These are phyloP conservation scores for Tolypocladium amazonense DNA, from an alignment of 2,329 filamentous ascomycete species.

Conservation along the genomic window DNA sequence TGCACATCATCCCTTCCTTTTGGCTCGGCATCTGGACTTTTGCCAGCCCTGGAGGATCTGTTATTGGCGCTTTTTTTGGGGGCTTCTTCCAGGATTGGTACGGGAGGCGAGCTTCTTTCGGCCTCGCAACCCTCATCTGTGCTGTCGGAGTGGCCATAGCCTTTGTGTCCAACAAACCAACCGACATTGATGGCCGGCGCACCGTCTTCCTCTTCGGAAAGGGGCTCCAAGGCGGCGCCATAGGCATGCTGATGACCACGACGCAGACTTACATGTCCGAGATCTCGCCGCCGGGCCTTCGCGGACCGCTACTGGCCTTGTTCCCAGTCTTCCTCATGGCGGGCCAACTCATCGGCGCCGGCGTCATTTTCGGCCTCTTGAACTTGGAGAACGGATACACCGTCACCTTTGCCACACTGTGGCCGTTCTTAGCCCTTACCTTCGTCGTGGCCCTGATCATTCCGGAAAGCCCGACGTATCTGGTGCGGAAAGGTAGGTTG, in stretches of 20 bases:
- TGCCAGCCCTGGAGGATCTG: constrained; percentile 24
- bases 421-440: constrained; percentile 30
- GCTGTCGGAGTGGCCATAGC: constrained; percentile 23
- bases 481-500: constrained; percentile 29
- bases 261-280: constrained; percentile 39
- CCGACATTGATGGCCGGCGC: constrained; percentile 15
- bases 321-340: constrained; percentile 38
- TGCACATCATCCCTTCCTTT: constrained; percentile 26
- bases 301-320: constrained; percentile 35
- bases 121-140: constrained; percentile 23
- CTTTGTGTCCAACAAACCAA: constrained; percentile 11
- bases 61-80: constrained; percentile 24
- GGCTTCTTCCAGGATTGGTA: constrained; percentile 28
- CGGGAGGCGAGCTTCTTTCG: constrained; percentile 25
- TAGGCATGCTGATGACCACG: constrained; percentile 32
- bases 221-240: constrained; percentile 31
- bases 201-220: constrained; percentile 33
- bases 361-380: constrained; percentile 25
- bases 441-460: constrained; percentile 31
- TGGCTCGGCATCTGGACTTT: constrained; percentile 35
- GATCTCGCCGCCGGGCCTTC: constrained; percentile 31
- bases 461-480: constrained; percentile 39
- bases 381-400: constrained; percentile 22
- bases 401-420: constrained; percentile 31
- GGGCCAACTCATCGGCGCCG: constrained; percentile 34